Percentiles rank a stretch among this genome's conserved stretches.
Conservation (phyloP, 306 rosid species). For the Quercus alba region DNA sequence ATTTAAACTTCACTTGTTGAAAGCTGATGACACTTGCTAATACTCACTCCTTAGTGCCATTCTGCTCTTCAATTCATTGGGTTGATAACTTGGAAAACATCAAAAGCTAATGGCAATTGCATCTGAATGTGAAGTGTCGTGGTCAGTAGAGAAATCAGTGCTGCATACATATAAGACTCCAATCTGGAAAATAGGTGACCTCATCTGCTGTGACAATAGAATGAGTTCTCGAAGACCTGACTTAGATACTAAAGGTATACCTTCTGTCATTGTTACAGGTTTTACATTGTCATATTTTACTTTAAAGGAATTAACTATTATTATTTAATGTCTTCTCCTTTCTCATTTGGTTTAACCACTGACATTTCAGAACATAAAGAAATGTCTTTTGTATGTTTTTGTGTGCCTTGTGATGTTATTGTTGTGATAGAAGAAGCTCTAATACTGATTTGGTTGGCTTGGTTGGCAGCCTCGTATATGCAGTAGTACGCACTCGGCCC, state of each 20-base stretch:
- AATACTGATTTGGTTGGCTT: too few species aligned
- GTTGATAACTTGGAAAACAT: slow-evolving; percentile 17
- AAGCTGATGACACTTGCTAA: slow-evolving; percentile 4
- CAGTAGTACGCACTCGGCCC: too few species aligned
- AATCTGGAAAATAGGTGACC: slow-evolving; percentile 47
- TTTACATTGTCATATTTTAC: not conserved
- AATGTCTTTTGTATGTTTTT: not conserved
- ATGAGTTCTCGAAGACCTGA: slow-evolving; percentile 86
- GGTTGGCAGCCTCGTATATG: too few species aligned
- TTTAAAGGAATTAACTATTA: not conserved
- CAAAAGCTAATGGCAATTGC: not conserved
- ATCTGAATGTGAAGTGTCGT: slow-evolving; percentile 47
- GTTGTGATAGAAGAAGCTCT: not conserved
- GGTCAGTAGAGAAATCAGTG: slow-evolving; percentile 83
- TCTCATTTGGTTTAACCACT: not conserved
- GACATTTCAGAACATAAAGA: not conserved
- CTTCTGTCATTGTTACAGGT: not conserved
- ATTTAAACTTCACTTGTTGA: not conserved
- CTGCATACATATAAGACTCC: slow-evolving; percentile 84
- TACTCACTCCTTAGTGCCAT: not conserved
- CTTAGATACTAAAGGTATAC: slow-evolving; percentile 86
- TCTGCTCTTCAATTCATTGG: not conserved
- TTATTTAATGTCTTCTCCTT: not conserved
- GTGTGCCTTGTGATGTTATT: not conserved
- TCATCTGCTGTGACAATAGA: slow-evolving; percentile 64